phyloP scores from a whole-genome alignment of 441 rosid species.

The Metrosideros polymorpha region DNA sequence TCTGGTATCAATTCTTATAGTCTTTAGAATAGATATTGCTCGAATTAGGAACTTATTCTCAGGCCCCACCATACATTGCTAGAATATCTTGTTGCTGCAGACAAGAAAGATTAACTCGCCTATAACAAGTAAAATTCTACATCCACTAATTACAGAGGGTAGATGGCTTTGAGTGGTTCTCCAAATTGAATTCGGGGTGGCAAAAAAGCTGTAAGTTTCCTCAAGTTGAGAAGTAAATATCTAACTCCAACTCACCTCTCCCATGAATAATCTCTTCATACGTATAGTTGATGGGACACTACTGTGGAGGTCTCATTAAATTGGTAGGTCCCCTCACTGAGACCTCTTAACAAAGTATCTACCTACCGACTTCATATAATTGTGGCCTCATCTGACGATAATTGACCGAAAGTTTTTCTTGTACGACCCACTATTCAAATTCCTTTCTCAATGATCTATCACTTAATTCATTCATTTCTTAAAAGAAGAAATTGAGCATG shows the following conservation, averaged over 20 bases:
- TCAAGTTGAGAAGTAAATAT: neutral
- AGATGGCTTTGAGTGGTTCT: neutral
- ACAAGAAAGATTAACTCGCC: neutral
- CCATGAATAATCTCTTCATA: neutral
- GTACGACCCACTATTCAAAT: neutral
- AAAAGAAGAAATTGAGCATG: slow-evolving; percentile 12
- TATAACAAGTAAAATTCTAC: neutral
- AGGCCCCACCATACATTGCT: neutral
- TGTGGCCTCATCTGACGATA: neutral
- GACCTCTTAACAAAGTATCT: neutral
- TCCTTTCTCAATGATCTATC: neutral
- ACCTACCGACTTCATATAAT: neutral
- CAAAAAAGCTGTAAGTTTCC: neutral
- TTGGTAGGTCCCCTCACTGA: neutral
- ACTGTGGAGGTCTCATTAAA: neutral
- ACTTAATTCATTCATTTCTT: neutral
- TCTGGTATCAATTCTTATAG: neutral
- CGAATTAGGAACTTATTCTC: neutral
- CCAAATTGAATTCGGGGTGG: neutral
- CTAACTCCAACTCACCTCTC: neutral
- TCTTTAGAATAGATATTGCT: neutral
- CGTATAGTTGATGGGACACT: neutral
- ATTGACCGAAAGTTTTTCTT: neutral
- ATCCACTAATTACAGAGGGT: neutral
- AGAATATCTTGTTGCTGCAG: neutral